Conservation (phyloP, 1,139 yeast species). For the Pichia sp. region DNA sequence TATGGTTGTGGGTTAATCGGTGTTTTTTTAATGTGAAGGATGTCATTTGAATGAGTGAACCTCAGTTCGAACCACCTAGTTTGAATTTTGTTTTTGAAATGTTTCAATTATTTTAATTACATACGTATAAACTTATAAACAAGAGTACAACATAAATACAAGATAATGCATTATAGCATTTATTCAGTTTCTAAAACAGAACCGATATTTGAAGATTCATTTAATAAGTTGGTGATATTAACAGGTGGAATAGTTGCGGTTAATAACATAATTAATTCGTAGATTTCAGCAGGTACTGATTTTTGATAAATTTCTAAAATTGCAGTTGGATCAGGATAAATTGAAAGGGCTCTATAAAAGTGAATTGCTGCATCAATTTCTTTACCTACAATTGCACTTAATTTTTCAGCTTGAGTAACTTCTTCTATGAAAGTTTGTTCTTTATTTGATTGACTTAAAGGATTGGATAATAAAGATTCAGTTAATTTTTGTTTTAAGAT, state of each 20-base stretch:
- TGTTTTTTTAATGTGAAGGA: too few species aligned
- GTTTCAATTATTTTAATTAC: too few species aligned
- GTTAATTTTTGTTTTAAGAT: slow-evolving; percentile 56
- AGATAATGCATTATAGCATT: not conserved
- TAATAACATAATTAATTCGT: slow-evolving; percentile 80
- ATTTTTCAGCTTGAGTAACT: slow-evolving; percentile 77
- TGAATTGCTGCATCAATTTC: slow-evolving; percentile 78
- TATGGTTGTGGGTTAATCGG: not conserved
- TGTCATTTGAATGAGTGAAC: too few species aligned
- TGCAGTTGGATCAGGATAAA: slow-evolving; percentile 92
- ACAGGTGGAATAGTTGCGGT: slow-evolving; percentile 86
- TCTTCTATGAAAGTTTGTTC: slow-evolving; percentile 75
- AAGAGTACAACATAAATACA: not conserved
- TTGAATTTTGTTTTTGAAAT: too few species aligned
- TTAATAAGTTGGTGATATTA: slow-evolving; percentile 63
- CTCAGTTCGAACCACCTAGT: too few species aligned
- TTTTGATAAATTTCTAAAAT: slow-evolving; percentile 83
- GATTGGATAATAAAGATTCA: slow-evolving; percentile 59
- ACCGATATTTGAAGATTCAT: slow-evolving; percentile 30
- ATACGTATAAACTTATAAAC: not conserved
- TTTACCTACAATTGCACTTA: slow-evolving; percentile 49
- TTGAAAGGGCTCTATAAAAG: slow-evolving; percentile 91
- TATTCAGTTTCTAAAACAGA: slow-evolving; percentile 19
- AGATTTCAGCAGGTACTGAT: slow-evolving; percentile 73
- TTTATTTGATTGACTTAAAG: slow-evolving; percentile 55